Evolutionary conservation across 139 green algal species (phyloP).

Genomic region (Diplosphaera chodatii): DNA sequence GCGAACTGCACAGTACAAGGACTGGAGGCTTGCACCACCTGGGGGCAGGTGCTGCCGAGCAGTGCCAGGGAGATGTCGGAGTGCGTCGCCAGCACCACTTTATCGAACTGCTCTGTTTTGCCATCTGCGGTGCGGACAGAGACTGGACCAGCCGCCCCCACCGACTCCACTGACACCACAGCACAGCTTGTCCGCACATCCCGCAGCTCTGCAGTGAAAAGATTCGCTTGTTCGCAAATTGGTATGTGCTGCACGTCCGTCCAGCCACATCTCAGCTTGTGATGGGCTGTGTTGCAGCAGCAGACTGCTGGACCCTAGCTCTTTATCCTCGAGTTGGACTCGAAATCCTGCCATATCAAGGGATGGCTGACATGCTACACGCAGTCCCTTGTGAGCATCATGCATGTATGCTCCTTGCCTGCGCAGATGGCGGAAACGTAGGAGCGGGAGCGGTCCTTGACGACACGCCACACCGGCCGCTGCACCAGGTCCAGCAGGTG

Average conservation of each 20-base stretch:
- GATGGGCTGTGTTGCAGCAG: too few relatives aligned
- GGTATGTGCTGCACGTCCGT: too few relatives aligned
- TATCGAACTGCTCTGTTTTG: conserved; percentile 53
- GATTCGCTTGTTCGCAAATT: too few relatives aligned
- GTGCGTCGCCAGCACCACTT: conserved; percentile 82
- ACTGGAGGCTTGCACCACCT: too few relatives aligned
- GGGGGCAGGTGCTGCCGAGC: conserved; percentile 42
- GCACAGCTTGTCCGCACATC: conserved; percentile 55
- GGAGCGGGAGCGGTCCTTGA: conserved; percentile 62
- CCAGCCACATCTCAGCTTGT: too few relatives aligned
- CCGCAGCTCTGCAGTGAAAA: conserved; percentile 65
- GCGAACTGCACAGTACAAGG: too few relatives aligned
- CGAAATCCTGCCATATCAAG: too few relatives aligned
- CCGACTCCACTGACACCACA: conserved; percentile 34
- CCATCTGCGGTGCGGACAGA: not conserved
- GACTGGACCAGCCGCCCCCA: conserved; percentile 3
- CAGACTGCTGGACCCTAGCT: too few relatives aligned
- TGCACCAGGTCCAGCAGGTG: conserved; percentile 88
- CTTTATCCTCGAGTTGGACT: too few relatives aligned
- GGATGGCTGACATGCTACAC: too few relatives aligned
- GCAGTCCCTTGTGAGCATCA: too few relatives aligned
- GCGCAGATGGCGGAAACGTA: conserved; percentile 71
- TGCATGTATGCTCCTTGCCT: too few relatives aligned
- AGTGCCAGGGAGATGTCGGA: conserved; percentile 64
- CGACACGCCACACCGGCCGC: conserved; percentile 83